Evolutionary conservation across 1,284 basidiomycete species (phyloP).

Genomic region (Ceratobasidium sp.): DNA sequence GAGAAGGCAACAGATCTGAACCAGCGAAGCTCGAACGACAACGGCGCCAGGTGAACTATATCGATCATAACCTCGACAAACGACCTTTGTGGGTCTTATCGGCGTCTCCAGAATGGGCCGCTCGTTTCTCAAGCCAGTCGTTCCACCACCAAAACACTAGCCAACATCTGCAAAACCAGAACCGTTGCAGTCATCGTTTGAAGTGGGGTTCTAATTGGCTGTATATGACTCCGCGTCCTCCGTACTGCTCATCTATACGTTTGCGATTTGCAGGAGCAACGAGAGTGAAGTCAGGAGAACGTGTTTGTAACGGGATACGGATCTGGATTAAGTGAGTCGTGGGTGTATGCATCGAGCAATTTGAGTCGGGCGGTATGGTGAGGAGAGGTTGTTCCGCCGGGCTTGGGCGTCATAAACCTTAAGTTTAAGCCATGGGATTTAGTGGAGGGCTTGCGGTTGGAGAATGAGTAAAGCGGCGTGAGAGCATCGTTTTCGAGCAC

Average conservation of each 20-base stretch:
- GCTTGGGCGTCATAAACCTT: constrained; percentile 55
- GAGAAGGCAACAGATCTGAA: constrained; percentile 79
- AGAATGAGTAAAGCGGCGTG: constrained; percentile 54
- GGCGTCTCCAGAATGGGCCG: constrained; percentile 21
- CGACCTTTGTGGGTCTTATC: neutral
- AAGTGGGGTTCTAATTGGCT: constrained; percentile 68
- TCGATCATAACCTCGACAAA: constrained; percentile 71
- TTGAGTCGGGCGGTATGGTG: constrained; percentile 88
- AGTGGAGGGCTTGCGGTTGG: constrained; percentile 53
- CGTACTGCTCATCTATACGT: constrained; percentile 1
- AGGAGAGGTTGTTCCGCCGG: constrained; percentile 78
- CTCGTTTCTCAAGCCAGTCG: constrained; percentile 62
- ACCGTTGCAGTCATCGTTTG: constrained; percentile 83
- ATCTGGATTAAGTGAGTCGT: neutral
- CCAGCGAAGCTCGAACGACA: neutral
- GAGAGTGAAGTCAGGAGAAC: neutral
- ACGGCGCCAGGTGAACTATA: no score
- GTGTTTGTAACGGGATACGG: neutral
- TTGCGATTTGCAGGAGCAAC: neutral
- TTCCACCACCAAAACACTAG: constrained; percentile 3
- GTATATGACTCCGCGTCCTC: neutral
- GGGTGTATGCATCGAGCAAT: constrained; percentile 82
- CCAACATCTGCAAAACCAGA: constrained; percentile 67
- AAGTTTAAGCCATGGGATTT: neutral
- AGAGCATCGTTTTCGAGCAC: constrained; percentile 56